These are phyloP conservation scores for Orbilia blumenaviensis DNA, from an alignment of 2,329 filamentous ascomycete genomes.

Conservation along the genomic window DNA sequence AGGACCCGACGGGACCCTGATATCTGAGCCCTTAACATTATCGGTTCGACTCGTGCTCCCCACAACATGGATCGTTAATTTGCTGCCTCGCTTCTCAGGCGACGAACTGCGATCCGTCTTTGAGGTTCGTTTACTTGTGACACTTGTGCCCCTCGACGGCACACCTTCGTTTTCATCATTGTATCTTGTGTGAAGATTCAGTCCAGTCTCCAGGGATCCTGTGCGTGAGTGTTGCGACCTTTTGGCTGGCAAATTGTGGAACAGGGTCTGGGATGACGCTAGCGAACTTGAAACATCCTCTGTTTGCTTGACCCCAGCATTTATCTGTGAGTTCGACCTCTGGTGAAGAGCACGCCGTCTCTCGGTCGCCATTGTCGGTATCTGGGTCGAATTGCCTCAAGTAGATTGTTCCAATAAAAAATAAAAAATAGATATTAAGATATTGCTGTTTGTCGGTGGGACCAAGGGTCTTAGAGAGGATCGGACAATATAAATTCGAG, in stretches of 20 bases:
- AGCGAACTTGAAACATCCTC: slow-evolving; percentile 54
- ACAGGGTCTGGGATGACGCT: slow-evolving; percentile 52
- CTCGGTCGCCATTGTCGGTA: slow-evolving; percentile 40
- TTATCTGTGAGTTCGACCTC: slow-evolving; percentile 53
- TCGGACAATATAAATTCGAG: slow-evolving; percentile 17
- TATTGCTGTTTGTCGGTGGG: slow-evolving; percentile 42
- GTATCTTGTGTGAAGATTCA: slow-evolving; percentile 35
- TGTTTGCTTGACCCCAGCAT: slow-evolving; percentile 51
- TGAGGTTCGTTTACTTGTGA: slow-evolving; percentile 52
- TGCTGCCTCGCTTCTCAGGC: slow-evolving; percentile 41
- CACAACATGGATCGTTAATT: slow-evolving; percentile 34
- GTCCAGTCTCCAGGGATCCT: slow-evolving; percentile 41
- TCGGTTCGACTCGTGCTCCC: slow-evolving; percentile 32
- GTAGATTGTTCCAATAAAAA: slow-evolving; percentile 40
- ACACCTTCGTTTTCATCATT: slow-evolving; percentile 49
- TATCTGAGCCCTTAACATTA: slow-evolving; percentile 44
- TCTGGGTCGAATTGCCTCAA: slow-evolving; percentile 22
- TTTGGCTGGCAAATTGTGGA: slow-evolving; percentile 53
- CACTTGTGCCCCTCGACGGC: slow-evolving; percentile 49
- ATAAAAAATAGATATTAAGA: slow-evolving; percentile 36
- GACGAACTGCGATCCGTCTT: slow-evolving; percentile 48
- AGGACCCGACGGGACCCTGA: slow-evolving; percentile 46
- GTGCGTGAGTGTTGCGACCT: slow-evolving; percentile 48
- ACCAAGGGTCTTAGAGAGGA: slow-evolving; percentile 30
- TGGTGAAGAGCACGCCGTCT: slow-evolving; percentile 52